Percentiles rank a stretch among this genome's conserved stretches.
Evolutionary conservation across 1,284 basidiomycete species (phyloP).

Genomic region (Pyrrhoderma lamaoense): DNA sequence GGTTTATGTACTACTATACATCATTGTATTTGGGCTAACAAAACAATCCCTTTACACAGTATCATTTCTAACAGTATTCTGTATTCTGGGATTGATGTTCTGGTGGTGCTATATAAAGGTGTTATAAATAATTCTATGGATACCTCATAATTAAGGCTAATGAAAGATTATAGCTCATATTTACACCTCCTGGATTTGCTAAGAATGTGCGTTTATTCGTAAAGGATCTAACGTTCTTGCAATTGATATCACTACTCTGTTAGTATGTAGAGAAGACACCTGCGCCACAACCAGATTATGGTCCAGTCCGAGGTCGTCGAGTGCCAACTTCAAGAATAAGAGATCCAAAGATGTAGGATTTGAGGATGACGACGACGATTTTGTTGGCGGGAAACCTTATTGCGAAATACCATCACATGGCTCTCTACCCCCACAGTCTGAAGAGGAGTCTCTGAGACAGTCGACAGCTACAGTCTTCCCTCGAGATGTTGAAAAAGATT

Average conservation of each 20-base stretch:
- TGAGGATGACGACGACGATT: conserved; percentile 18
- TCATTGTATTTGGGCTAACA: not conserved
- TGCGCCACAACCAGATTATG: conserved; percentile 8
- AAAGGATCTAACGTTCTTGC: conserved; percentile 21
- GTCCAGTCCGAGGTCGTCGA: not conserved
- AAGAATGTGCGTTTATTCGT: conserved; percentile 41
- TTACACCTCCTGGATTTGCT: conserved; percentile 64
- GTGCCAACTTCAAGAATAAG: not conserved
- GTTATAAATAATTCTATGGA: conserved; percentile 14
- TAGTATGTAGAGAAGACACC: conserved; percentile 10
- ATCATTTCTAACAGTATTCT: conserved; percentile 50
- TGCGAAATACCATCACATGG: conserved; percentile 26
- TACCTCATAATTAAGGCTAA: not conserved
- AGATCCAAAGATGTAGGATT: not conserved
- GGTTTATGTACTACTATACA: conserved; percentile 29
- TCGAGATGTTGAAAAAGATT: conserved; percentile 10
- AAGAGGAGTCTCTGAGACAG: not conserved
- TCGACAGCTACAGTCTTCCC: not conserved
- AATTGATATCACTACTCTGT: conserved; percentile 18
- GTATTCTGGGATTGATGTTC: conserved; percentile 58
- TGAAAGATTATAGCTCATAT: conserved; percentile 39
- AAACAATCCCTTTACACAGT: too few relatives aligned
- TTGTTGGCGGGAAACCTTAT: conserved; percentile 37
- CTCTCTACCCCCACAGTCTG: not conserved
- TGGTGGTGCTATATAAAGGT: conserved; percentile 68